Conservation (phyloP, 1,139 yeast genomes). For the Magnusiomyces suaveolens region DNA sequence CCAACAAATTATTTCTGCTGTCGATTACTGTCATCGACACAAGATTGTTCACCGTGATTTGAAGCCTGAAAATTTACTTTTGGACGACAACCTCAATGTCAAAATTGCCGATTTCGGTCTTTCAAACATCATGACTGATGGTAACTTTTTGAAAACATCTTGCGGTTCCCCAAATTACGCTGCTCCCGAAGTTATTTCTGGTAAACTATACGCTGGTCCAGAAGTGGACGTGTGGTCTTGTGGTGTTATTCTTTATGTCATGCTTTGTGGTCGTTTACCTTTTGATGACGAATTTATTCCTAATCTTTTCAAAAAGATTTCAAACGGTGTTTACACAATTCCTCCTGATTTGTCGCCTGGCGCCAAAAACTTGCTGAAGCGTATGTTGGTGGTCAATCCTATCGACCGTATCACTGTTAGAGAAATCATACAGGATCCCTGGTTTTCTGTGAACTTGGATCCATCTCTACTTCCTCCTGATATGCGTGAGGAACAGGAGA, state of each 20-base stretch:
- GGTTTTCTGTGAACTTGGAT: slow-evolving; percentile 83
- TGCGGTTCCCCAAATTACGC: slow-evolving; percentile 98
- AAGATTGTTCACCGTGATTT: slow-evolving; percentile 95
- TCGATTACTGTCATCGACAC: slow-evolving; percentile 94
- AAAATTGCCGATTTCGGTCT: slow-evolving; percentile 96
- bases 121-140: slow-evolving; percentile 95
- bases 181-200: slow-evolving; percentile 96
- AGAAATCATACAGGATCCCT: slow-evolving; percentile 89
- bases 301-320: slow-evolving; percentile 85
- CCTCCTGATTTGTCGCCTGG: slow-evolving; percentile 86
- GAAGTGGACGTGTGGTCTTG: slow-evolving; percentile 99
- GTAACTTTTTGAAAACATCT: slow-evolving; percentile 87
- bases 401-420: slow-evolving; percentile 89
- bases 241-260: slow-evolving; percentile 91
- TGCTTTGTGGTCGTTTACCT: slow-evolving; percentile 95
- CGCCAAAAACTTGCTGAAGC: slow-evolving; percentile 74
- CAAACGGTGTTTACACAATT: slow-evolving; percentile 87
- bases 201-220: slow-evolving; percentile 94
- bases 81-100: slow-evolving; percentile 86
- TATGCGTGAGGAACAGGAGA: slow-evolving; percentile 28
- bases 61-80: slow-evolving; percentile 84
- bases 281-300: slow-evolving; percentile 98
- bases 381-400: slow-evolving; percentile 95
- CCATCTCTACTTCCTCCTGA: slow-evolving; percentile 70
- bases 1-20: slow-evolving; percentile 96